Conservation (phyloP, 2,329 filamentous ascomycete species). For the Exophiala sideris region DNA sequence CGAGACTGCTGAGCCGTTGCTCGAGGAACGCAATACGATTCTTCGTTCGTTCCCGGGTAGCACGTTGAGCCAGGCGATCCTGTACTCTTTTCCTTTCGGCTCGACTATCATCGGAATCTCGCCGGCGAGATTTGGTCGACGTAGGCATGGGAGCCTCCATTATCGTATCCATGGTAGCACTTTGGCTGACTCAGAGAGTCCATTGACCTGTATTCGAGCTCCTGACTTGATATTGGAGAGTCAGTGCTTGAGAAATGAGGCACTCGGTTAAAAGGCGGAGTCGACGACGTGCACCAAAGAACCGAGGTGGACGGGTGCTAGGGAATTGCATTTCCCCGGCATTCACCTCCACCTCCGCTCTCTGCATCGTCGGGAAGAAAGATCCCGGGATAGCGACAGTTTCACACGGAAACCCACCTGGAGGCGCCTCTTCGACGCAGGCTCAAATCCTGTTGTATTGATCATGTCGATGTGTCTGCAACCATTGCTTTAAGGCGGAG, state of each 20-base stretch:
- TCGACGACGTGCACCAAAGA: background rate
- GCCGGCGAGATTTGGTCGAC: background rate
- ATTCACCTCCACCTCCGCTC: background rate
- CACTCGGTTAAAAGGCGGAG: background rate
- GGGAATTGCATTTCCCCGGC: background rate
- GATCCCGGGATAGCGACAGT: no score
- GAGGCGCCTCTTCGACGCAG: no score
- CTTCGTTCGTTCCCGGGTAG: slow-evolving; percentile 26
- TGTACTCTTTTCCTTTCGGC: slow-evolving; percentile 19
- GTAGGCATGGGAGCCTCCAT: background rate
- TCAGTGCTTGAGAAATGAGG: background rate
- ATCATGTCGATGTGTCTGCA: no score
- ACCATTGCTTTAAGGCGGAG: no score
- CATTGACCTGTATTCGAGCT: background rate
- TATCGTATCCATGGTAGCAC: background rate
- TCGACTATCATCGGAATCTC: slow-evolving; percentile 11
- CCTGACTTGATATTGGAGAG: slow-evolving; percentile 3
- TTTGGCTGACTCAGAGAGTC: slow-evolving; percentile 35
- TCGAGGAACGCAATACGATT: slow-evolving; percentile 21
- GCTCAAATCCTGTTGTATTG: no score
- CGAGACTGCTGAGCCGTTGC: slow-evolving; percentile 13
- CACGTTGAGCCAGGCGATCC: slow-evolving; percentile 24
- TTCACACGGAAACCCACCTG: no score
- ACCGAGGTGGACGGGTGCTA: background rate
- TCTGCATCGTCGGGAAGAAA: background rate